These are phyloP conservation scores for Cucurbita argyrosperma DNA, from an alignment of 306 rosid species.

Conservation along the genomic window DNA sequence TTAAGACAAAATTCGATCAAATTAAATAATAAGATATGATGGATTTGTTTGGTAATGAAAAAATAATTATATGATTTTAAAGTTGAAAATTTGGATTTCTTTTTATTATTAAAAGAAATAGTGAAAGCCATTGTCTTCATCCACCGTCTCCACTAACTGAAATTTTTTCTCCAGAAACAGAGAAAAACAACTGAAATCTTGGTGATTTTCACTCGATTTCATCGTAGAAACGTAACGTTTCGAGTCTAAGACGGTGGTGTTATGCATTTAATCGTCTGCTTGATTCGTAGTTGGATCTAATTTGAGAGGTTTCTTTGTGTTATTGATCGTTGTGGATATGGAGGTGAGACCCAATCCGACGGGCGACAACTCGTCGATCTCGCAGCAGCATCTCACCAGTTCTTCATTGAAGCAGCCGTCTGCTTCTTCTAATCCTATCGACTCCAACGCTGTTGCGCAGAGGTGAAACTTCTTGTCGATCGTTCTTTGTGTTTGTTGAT, in stretches of 20 bases:
- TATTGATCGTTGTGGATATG: slow-evolving; percentile 32
- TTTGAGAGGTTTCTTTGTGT: background rate
- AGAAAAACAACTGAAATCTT: background rate
- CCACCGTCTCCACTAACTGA: background rate
- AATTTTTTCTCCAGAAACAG: background rate
- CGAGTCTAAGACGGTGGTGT: background rate
- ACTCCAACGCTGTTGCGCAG: slow-evolving; percentile 59
- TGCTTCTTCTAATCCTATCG: slow-evolving; percentile 40
- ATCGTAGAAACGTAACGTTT: background rate
- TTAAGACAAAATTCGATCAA: background rate
- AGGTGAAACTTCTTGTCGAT: slow-evolving; percentile 24
- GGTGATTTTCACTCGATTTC: background rate
- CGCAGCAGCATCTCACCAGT: slow-evolving; percentile 25
- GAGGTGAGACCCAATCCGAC: slow-evolving; percentile 57
- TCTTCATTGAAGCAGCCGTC: slow-evolving; percentile 29
- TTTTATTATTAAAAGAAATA: background rate
- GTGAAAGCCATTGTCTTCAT: background rate
- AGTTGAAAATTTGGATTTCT: no score
- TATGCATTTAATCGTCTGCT: background rate
- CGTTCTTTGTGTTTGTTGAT: background rate
- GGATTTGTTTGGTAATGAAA: background rate
- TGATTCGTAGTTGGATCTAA: background rate
- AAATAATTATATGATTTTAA: background rate
- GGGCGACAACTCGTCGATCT: slow-evolving; percentile 39
- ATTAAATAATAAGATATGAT: background rate